Percentiles rank a stretch among this genome's conserved stretches.
These are phyloP conservation scores for Cubamyces sp. DNA, from an alignment of 768 basidiomycete genomes.

Conservation along the genomic window DNA sequence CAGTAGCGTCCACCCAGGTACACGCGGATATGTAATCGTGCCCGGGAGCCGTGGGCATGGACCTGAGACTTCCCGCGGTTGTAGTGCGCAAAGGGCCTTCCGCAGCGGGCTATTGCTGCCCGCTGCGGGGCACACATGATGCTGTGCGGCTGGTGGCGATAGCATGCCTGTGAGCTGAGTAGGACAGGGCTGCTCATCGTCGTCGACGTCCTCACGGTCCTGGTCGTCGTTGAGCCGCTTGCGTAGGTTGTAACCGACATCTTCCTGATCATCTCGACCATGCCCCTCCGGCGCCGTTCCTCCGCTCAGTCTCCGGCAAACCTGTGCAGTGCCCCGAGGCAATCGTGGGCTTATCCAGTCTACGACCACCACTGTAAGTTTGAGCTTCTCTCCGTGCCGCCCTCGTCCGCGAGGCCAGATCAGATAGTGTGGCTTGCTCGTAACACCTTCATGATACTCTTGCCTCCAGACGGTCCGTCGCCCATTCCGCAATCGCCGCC, in stretches of 20 bases:
- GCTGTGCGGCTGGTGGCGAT: constrained; percentile 17
- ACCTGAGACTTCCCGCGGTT: not conserved
- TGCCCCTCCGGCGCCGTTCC: constrained; percentile 26
- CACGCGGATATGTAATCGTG: not conserved
- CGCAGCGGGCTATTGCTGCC: not conserved
- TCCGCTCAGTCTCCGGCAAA: constrained; percentile 15
- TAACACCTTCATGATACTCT: constrained; percentile 24
- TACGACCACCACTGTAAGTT: constrained; percentile 13
- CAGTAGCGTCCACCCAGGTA: too few species aligned
- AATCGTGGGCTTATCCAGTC: constrained; percentile 15
- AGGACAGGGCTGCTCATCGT: not conserved
- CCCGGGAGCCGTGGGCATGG: not conserved
- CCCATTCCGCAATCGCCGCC: constrained; percentile 9
- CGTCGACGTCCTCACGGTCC: not conserved
- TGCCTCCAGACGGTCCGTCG: constrained; percentile 23
- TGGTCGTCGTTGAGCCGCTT: constrained; percentile 11
- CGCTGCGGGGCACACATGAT: constrained; percentile 5
- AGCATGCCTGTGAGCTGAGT: not conserved
- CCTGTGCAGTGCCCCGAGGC: constrained; percentile 21
- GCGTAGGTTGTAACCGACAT: not conserved
- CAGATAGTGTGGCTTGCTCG: constrained; percentile 5
- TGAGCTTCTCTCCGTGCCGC: not conserved
- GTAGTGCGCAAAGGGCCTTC: constrained; percentile 1
- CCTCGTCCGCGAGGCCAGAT: constrained; percentile 7
- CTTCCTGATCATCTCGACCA: constrained; percentile 15